Conservation (phyloP, 2,329 filamentous ascomycete genomes). For the Penicillium sp. region DNA sequence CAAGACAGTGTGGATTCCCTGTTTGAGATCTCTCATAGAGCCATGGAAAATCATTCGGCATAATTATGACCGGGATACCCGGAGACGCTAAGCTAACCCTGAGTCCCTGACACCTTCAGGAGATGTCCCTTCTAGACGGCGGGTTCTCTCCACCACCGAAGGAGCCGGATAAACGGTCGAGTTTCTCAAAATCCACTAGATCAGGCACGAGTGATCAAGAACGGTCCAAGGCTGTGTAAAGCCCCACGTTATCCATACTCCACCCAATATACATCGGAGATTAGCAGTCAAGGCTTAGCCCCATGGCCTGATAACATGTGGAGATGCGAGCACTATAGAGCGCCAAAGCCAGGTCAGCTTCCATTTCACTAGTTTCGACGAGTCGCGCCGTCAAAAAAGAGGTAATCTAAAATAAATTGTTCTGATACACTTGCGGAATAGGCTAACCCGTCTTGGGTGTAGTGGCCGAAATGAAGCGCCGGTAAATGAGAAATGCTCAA, state of each 20-base stretch:
- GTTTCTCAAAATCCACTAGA: conserved; percentile 6
- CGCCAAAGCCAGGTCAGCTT: conserved; percentile 10
- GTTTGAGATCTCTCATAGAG: conserved; percentile 3
- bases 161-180: neutral
- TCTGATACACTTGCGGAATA: conserved; percentile 14
- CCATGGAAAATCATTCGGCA: neutral
- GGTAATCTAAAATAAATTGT: conserved; percentile 15
- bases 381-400: conserved; percentile 7
- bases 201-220: conserved; percentile 6
- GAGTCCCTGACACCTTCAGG: neutral
- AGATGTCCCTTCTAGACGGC: conserved; percentile 5
- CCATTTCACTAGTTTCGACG: neutral
- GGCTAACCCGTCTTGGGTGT: conserved; percentile 14
- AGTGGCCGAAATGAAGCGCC: conserved; percentile 12
- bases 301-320: conserved; percentile 1
- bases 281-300: neutral
- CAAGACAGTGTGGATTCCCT: conserved; percentile 18
- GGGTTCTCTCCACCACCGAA: conserved; percentile 6
- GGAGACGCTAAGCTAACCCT: conserved; percentile 6
- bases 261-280: neutral
- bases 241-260: conserved; percentile 8
- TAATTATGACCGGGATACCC: conserved; percentile 6
- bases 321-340: conserved; percentile 5
- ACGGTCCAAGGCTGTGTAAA: conserved; percentile 1
- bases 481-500: conserved; percentile 19